Evolutionary conservation across 371 early-diverging fungal species (phyloP), one percentile per base, ranked within the genome.

Genomic region (Mucor irregularis): DNA sequence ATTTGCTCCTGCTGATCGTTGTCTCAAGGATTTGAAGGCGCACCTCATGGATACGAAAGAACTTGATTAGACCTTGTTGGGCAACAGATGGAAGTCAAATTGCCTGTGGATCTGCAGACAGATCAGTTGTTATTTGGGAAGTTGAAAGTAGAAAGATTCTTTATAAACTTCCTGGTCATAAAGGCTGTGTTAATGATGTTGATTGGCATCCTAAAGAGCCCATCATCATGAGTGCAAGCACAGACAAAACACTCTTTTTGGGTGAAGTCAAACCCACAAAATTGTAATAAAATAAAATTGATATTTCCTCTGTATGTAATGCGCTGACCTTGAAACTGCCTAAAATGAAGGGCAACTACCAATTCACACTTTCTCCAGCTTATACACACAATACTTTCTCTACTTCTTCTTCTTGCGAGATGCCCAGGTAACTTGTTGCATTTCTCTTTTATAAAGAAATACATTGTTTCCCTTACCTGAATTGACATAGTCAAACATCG

Each of bases 141-240:
- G 86, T 90, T 4, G 66, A 82, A n/a, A 88, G 89, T 21, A 83
- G 89, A 39, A 85, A 88, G 58, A 91, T 96, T 43, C 74, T 91
- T 24, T 95, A 93, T 80, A 98, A 96, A 76, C 63, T 98, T 26
- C 96, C 95, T 14, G 99, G 99, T 0, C 99, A 99, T 74, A 94
- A 94, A 65, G 96, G 91, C 14, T 88, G 89, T 56, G 96, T 98
- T 4, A 99, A 94, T 57, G 94, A 95, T 44, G 98, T 98, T 0
- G 97, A 95, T 62, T 99, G 93, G 84, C 95, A 95, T 66, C 94
- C 95, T 16, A 82, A 71, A 37, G 93, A 94, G 49, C 93, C 94
- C 8, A 90, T 98, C 43, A 66, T 96, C 33, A 83, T 91, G 56
- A 91, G 92, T 6, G 81, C 82, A 21, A 93, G 95, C 58, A 88